phyloP scores from a whole-genome alignment of 805 yeast species.

The Metschnikowia amazonensis region DNA sequence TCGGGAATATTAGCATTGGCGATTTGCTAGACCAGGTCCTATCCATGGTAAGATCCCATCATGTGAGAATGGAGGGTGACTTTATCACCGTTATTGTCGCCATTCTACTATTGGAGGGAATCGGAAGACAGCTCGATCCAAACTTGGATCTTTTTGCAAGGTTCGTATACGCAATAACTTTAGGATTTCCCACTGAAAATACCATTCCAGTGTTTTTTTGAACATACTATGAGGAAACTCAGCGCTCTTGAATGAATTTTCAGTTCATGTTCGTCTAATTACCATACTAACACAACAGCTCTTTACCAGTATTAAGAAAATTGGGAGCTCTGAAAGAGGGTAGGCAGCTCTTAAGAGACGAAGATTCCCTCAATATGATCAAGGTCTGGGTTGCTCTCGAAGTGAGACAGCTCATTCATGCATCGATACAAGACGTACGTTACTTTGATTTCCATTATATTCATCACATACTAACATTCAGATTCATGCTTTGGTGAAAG shows the following conservation, averaged over 20 bases:
- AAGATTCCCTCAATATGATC: constrained; percentile 71
- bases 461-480: constrained; percentile 21
- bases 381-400: constrained; percentile 91
- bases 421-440: constrained; percentile 75
- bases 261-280: background rate
- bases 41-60: constrained; percentile 88
- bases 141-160: constrained; percentile 91
- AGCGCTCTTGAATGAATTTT: background rate
- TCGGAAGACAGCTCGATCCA: constrained; percentile 92
- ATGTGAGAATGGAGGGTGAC: constrained; percentile 97
- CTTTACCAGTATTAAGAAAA: constrained; percentile 81
- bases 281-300: constrained; percentile 39
- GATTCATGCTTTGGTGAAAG: constrained; percentile 42
- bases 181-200: constrained; percentile 41
- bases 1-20: constrained; percentile 90
- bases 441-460: background rate
- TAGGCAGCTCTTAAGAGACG: constrained; percentile 49
- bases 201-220: constrained; percentile 14
- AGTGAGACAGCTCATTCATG: constrained; percentile 77
- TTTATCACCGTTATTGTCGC: constrained; percentile 95
- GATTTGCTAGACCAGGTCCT: constrained; percentile 84
- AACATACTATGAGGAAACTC: background rate
- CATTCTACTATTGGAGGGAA: constrained; percentile 85
- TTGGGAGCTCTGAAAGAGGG: constrained; percentile 70
- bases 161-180: constrained; percentile 60